Percentiles rank a stretch among this genome's conserved stretches.
These are phyloP conservation scores for Alternaria triticimaculans DNA, from an alignment of 2,329 filamentous ascomycete genomes.

Conservation along the genomic window DNA sequence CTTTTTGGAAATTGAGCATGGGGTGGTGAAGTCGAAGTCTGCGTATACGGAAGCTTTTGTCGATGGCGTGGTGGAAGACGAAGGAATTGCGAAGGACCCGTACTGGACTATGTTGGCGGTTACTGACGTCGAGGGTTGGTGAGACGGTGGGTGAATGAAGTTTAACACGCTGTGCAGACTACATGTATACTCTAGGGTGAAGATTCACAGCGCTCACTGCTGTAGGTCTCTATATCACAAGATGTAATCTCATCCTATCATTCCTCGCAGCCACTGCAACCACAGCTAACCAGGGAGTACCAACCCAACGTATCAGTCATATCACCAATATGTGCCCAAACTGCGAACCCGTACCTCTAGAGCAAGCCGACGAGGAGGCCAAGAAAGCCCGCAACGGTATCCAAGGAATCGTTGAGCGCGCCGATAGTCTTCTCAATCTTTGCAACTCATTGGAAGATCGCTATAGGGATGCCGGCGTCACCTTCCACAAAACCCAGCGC, in stretches of 20 bases:
- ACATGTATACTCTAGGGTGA: background rate
- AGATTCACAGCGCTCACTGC: background rate
- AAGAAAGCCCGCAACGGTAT: background rate
- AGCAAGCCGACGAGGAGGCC: background rate
- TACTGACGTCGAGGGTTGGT: background rate
- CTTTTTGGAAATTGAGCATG: conserved; percentile 11
- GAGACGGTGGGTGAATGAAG: background rate
- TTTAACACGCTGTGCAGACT: background rate
- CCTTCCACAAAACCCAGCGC: background rate
- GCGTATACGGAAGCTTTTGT: conserved; percentile 3
- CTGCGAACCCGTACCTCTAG: background rate
- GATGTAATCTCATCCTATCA: background rate
- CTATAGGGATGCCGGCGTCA: background rate
- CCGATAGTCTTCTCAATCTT: background rate
- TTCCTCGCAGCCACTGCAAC: background rate
- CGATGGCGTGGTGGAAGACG: background rate
- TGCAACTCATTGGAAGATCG: background rate
- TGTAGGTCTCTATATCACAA: background rate
- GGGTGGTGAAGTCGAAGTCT: background rate
- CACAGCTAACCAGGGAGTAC: background rate
- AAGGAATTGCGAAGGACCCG: background rate
- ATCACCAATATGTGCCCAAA: background rate
- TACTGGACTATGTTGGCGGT: background rate
- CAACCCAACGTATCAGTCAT: background rate
- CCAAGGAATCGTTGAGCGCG: background rate